Percentiles rank a stretch among this genome's conserved stretches.
Evolutionary conservation across 73 alveolate species (phyloP).

Genomic region (Paramecium sexaurelia): DNA sequence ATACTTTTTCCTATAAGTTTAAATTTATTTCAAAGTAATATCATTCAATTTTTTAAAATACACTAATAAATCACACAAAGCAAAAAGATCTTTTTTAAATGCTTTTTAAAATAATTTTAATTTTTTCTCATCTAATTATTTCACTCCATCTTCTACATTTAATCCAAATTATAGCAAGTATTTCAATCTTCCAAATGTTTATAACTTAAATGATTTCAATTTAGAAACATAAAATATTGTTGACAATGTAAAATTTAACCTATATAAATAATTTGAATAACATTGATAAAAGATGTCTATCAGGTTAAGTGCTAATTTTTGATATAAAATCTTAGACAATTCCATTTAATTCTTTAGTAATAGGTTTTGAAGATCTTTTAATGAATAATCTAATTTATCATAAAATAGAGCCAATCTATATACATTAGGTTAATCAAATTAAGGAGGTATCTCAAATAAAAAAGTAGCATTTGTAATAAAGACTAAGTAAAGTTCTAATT

Average conservation of each 20-base stretch:
- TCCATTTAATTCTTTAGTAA: background rate
- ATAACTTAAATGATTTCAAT: background rate
- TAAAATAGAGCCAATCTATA: background rate
- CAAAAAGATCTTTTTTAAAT: background rate
- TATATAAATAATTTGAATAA: slow-evolving; percentile 6
- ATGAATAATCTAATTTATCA: background rate
- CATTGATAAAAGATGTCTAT: background rate
- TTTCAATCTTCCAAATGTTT: slow-evolving; percentile 19
- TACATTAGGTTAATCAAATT: background rate
- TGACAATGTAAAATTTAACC: slow-evolving; percentile 7
- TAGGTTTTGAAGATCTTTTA: background rate
- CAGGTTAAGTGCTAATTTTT: background rate
- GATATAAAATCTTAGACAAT: background rate
- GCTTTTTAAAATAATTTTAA: background rate
- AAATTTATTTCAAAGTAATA: background rate
- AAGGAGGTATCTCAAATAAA: background rate
- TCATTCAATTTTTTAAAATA: background rate
- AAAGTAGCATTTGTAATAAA: background rate
- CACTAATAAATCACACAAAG: slow-evolving; percentile 5
- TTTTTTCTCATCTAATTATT: background rate
- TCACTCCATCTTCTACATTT: background rate
- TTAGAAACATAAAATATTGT: background rate
- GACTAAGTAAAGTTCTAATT: background rate
- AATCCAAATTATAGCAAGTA: background rate
- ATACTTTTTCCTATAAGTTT: background rate